phyloP scores from a whole-genome alignment of 2,329 filamentous ascomycete genomes.

The Rutstroemia sp. region DNA sequence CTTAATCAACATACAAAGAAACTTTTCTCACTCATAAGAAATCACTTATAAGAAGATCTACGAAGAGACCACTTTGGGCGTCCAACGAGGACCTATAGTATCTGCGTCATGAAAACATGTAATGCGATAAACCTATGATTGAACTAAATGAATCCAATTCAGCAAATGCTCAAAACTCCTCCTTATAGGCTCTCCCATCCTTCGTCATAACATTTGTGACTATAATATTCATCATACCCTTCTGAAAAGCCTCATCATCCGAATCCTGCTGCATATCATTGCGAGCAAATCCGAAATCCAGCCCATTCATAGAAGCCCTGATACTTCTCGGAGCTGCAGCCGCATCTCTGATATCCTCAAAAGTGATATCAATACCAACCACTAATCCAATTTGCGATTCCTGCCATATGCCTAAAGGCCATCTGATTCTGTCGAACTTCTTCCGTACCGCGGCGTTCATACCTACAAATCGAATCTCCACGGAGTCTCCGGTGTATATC shows the following conservation, averaged over 20 bases:
- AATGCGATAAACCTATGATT: not conserved
- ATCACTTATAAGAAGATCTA: too few relatives aligned
- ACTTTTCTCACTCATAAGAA: too few relatives aligned
- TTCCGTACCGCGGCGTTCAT: constrained; percentile 11
- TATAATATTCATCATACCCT: not conserved
- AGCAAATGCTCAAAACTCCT: not conserved
- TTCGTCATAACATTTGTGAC: constrained; percentile 4
- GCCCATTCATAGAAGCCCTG: not conserved
- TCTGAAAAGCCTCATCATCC: not conserved
- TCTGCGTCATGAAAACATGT: too few relatives aligned
- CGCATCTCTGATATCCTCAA: constrained; percentile 2
- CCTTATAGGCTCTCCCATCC: not conserved
- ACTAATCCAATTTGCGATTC: constrained; percentile 6
- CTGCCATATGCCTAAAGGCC: not conserved
- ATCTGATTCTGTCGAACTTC: constrained; percentile 11
- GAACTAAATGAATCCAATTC: not conserved
- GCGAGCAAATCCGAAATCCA: not conserved
- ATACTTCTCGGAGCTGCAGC: not conserved
- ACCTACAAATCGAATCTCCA: constrained; percentile 19
- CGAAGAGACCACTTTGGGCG: too few relatives aligned
- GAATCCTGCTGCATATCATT: constrained; percentile 1
- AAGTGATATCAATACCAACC: not conserved
- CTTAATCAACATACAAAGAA: too few relatives aligned
- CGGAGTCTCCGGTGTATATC: constrained; percentile 11
- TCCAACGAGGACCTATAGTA: too few relatives aligned